These are phyloP conservation scores for Cucurbita pepo DNA, from an alignment of 306 rosid genomes.

Conservation along the genomic window DNA sequence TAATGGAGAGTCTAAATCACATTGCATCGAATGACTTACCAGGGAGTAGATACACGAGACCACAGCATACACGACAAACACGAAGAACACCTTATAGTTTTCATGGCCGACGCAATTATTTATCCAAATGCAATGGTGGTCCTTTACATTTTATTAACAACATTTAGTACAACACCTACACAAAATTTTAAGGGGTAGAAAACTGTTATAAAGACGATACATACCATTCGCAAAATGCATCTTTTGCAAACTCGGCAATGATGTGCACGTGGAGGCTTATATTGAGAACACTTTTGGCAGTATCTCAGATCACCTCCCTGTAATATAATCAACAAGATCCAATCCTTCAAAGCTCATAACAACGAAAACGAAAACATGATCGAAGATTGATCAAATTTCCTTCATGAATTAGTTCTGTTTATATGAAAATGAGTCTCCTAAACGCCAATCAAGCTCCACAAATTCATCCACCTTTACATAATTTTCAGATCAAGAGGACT, in stretches of 20 bases:
- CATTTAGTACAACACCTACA: background rate
- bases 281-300: constrained; percentile 88
- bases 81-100: constrained; percentile 79
- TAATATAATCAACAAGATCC: constrained; percentile 7
- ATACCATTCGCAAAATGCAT: constrained; percentile 96
- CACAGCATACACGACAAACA: constrained; percentile 71
- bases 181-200: constrained; percentile 4
- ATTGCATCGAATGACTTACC: constrained; percentile 36
- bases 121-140: constrained; percentile 98
- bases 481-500: background rate
- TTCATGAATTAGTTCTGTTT: background rate
- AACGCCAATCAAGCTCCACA: background rate
- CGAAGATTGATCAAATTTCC: background rate
- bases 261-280: constrained; percentile 98
- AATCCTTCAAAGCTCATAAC: background rate
- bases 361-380: background rate
- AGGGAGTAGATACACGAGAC: constrained; percentile 73
- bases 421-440: background rate
- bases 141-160: constrained; percentile 43
- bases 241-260: constrained; percentile 93
- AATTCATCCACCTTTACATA: background rate
- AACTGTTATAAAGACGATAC: constrained; percentile 12
- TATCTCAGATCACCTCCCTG: constrained; percentile 96
- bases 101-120: constrained; percentile 89
- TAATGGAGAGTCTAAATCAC: background rate